Evolutionary conservation across 805 yeast genomes (phyloP).

Genomic region (Lipomyces kockii): DNA sequence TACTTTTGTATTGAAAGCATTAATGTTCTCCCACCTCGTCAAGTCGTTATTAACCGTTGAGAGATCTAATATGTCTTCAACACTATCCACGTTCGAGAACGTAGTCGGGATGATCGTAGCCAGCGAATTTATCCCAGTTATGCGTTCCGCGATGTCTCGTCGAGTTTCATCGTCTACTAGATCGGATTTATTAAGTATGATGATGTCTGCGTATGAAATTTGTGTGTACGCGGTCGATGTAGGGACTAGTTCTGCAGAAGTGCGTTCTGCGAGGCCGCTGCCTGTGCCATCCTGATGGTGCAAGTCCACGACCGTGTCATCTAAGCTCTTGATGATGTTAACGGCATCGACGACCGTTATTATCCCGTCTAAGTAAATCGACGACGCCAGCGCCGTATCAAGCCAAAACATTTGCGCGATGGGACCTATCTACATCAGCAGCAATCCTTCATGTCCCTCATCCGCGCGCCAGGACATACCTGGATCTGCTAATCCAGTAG

Average conservation of each 20-base stretch:
- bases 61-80: slow-evolving; percentile 70
- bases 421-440: slow-evolving; percentile 52
- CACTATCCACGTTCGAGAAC: slow-evolving; percentile 70
- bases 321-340: slow-evolving; percentile 66
- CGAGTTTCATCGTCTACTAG: slow-evolving; percentile 43
- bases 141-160: slow-evolving; percentile 47
- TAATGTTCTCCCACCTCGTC: slow-evolving; percentile 26
- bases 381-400: slow-evolving; percentile 83
- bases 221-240: slow-evolving; percentile 86
- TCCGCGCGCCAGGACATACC: slow-evolving; percentile 47
- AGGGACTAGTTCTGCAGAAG: slow-evolving; percentile 40
- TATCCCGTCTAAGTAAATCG: slow-evolving; percentile 88
- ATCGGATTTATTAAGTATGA: slow-evolving; percentile 81
- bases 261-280: slow-evolving; percentile 37
- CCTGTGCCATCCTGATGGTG: slow-evolving; percentile 48
- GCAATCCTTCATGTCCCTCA: background rate
- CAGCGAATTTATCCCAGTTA: slow-evolving; percentile 63
- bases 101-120: slow-evolving; percentile 71
- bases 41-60: slow-evolving; percentile 67
- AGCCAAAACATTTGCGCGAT: slow-evolving; percentile 98
- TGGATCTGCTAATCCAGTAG: slow-evolving; percentile 97
- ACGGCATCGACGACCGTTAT: slow-evolving; percentile 77
- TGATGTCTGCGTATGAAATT: slow-evolving; percentile 84
- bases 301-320: slow-evolving; percentile 55
- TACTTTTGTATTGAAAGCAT: slow-evolving; percentile 30